These are phyloP conservation scores for Pleodorina starrii DNA, from an alignment of 139 green algal species.

Conservation along the genomic window DNA sequence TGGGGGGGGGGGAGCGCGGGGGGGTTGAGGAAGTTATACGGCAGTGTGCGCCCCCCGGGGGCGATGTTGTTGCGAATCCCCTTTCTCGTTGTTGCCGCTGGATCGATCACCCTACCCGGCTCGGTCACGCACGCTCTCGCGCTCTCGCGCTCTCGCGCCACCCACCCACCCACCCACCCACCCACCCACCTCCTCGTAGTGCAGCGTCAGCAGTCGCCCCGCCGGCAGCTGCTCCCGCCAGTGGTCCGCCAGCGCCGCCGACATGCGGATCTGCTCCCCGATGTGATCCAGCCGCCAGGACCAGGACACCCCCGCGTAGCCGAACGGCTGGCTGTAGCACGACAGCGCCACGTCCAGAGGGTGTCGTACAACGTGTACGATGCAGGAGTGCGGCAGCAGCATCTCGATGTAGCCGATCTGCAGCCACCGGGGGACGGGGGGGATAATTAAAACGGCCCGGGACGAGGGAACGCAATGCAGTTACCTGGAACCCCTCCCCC, in stretches of 20 bases:
- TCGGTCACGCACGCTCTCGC: no score
- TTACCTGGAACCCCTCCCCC: no score
- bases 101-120: no score
- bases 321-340: conserved; percentile 85
- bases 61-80: no score
- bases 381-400: conserved; percentile 75
- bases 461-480: no score
- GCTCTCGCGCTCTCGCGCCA: no score
- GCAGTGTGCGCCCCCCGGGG: no score
- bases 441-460: no score
- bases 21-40: no score
- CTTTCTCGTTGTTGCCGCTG: no score
- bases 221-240: conserved; percentile 68
- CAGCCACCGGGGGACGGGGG: no score
- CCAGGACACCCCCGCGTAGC: conserved; percentile 72
- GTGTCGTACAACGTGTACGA: conserved; percentile 79
- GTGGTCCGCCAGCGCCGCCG: conserved; percentile 59
- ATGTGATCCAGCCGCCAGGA: conserved; percentile 69
- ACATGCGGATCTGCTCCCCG: conserved; percentile 55
- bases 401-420: conserved; percentile 82
- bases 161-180: not conserved
- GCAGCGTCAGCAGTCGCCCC: conserved; percentile 64
- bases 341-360: conserved; percentile 79
- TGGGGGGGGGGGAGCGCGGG: no score
- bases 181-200: conserved; percentile 66